Conservation (phyloP, 2,329 filamentous ascomycete genomes). For the Cladosporium velox region DNA sequence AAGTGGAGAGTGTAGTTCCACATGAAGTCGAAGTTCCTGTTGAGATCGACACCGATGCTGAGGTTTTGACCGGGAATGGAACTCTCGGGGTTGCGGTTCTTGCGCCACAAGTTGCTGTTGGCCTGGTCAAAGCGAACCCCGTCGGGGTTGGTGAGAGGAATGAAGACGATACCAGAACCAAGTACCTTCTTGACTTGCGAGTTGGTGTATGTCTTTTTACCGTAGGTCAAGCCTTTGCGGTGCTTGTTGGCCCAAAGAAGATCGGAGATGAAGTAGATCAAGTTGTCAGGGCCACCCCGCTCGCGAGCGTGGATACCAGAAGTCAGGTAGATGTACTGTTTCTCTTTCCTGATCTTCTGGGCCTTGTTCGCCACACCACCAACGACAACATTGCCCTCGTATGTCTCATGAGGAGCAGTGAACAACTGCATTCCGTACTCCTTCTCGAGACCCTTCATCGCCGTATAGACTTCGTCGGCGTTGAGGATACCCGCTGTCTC, state of each 20-base stretch:
- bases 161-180: constrained; percentile 55
- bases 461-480: constrained; percentile 48
- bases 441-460: constrained; percentile 46
- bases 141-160: constrained; percentile 58
- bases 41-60: constrained; percentile 54
- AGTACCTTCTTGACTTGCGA: constrained; percentile 56
- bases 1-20: constrained; percentile 58
- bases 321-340: constrained; percentile 55
- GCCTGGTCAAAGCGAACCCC: constrained; percentile 56
- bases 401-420: constrained; percentile 47
- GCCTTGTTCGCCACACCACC: constrained; percentile 51
- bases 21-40: constrained; percentile 60
- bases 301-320: constrained; percentile 60
- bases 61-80: constrained; percentile 29
- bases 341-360: constrained; percentile 39
- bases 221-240: constrained; percentile 55
- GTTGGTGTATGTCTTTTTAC: constrained; percentile 54
- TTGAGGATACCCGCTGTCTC: constrained; percentile 50
- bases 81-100: constrained; percentile 55
- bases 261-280: constrained; percentile 61
- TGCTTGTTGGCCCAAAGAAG: constrained; percentile 56
- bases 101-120: constrained; percentile 56
- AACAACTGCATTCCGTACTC: constrained; percentile 47
- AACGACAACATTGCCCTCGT: constrained; percentile 44
- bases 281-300: constrained; percentile 57